Conservation (phyloP, 2,329 filamentous ascomycete species). For the Trichoderma atrobrunneum region DNA sequence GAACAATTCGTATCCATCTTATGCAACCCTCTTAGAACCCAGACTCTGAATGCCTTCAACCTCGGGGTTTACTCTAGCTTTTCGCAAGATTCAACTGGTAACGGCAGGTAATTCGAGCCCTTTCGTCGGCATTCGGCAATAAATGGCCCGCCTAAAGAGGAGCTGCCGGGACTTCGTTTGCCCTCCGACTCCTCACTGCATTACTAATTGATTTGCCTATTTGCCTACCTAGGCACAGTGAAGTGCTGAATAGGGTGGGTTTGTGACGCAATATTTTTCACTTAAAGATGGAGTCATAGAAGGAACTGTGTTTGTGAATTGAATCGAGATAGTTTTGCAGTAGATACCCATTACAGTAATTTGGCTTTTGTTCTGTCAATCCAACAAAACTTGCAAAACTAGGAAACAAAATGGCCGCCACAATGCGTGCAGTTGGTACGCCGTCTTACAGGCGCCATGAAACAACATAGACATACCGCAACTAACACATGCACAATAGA, state of each 20-base stretch:
- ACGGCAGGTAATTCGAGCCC: not conserved
- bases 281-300: not conserved
- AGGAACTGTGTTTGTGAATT: not conserved
- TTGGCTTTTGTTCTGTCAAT: not conserved
- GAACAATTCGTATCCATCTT: not conserved
- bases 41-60: not conserved
- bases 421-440: constrained; percentile 46
- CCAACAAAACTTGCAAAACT: not conserved
- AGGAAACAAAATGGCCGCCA: constrained; percentile 29
- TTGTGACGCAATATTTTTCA: constrained; percentile 4
- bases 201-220: not conserved
- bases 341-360: not conserved
- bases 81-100: not conserved
- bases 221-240: not conserved
- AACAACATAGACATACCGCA: not conserved
- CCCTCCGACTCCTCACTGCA: constrained; percentile 5
- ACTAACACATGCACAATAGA: constrained; percentile 37
- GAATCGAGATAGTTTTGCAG: not conserved
- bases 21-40: not conserved
- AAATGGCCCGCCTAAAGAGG: not conserved
- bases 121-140: not conserved
- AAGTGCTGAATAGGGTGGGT: not conserved
- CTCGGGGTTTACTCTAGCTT: not conserved
- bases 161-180: not conserved
- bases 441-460: not conserved